A percentile compares a stretch with the other conserved stretches of the same genome.
Evolutionary conservation across 2,329 filamentous ascomycete species (phyloP).

Genomic region (Zymoseptoria ardabiliae): DNA sequence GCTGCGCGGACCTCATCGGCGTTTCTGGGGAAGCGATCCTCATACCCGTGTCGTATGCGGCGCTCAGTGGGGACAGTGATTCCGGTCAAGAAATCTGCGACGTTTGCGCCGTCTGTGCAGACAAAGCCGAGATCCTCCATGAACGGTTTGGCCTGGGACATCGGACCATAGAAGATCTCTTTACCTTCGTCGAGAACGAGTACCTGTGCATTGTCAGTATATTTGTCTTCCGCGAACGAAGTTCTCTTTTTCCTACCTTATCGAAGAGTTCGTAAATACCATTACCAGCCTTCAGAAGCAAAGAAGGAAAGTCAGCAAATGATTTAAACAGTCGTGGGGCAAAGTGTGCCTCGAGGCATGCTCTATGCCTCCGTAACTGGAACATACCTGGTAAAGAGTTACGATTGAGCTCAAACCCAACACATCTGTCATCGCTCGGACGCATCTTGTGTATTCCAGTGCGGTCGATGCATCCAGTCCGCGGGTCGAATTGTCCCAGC

Average conservation of each 20-base stretch:
- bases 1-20: slow-evolving; percentile 38
- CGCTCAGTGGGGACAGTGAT: slow-evolving; percentile 52
- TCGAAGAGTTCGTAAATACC: slow-evolving; percentile 64
- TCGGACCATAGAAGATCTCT: slow-evolving; percentile 58
- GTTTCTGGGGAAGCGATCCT: slow-evolving; percentile 39
- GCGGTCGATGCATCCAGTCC: slow-evolving; percentile 61
- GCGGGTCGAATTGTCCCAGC: slow-evolving; percentile 61
- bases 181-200: slow-evolving; percentile 60
- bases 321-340: no score
- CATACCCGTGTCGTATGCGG: slow-evolving; percentile 36
- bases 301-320: no score
- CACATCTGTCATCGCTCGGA: slow-evolving; percentile 59
- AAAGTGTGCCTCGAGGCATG: no score
- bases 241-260: slow-evolving; percentile 43
- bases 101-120: slow-evolving; percentile 55
- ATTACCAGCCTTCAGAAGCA: no score
- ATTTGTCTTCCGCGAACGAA: no score
- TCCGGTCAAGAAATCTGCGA: slow-evolving; percentile 59
- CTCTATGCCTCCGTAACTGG: no score
- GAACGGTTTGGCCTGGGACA: slow-evolving; percentile 52
- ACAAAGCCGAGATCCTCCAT: slow-evolving; percentile 60
- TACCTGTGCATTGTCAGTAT: slow-evolving; percentile 30
- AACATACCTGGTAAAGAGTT: slow-evolving; percentile 62
- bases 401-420: slow-evolving; percentile 54
- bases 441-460: slow-evolving; percentile 44